Base-by-base conservation (phyloP, 257 asterid genomes). In the Paraleonurus japonicus region DNA sequence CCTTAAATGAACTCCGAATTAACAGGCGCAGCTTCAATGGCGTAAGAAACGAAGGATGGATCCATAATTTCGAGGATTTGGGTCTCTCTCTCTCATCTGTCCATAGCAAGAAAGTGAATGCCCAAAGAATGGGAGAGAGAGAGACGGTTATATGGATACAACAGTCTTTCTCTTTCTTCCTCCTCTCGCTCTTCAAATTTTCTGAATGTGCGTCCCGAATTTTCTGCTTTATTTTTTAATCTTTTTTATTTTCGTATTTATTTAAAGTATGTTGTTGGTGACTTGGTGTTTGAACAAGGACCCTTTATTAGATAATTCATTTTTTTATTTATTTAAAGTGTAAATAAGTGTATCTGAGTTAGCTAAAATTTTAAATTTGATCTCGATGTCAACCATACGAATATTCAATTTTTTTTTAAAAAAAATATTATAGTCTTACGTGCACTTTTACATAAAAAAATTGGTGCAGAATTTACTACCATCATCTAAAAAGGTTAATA, bases 41-140 rank as follows among this genome's bases (percentile, higher is more conserved):
- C 84, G 72, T 39, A 30, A 15, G 68, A 69, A 70, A 28, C 51
- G 64, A 47, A 72, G 48, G 67, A 66, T 64, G 62, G 78, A 74
- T 77, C 82, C 75, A 65, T n/a, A 48, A 63, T 54, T 30, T 5
- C 26, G 39, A 33, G 8, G 73, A 30, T 45, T 37, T 51, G 27
- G 66, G 75, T 22, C 20, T 59, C 60, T 55, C 64, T 70, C 60
- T 68, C 67, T 67, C 75, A 17, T 22, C 33, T 37, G 70, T 77
- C 72, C 58, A 66, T 60, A 51, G 70, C 7, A 37, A 65, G 67
- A 60, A 57, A 30, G 23, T 59, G 54, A 28, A 17, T 39, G 67
- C 75, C 78, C 72, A 63, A 55, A 39, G 73, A 73, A 76, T 58
- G 70, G 81, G 39, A 5, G 63, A n/a, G 73, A 74, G 78, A 79